Evolutionary conservation across 257 asterid genomes (phyloP), one percentile per base, ranked within the genome.

Genomic region (Ligustrum vulgare): DNA sequence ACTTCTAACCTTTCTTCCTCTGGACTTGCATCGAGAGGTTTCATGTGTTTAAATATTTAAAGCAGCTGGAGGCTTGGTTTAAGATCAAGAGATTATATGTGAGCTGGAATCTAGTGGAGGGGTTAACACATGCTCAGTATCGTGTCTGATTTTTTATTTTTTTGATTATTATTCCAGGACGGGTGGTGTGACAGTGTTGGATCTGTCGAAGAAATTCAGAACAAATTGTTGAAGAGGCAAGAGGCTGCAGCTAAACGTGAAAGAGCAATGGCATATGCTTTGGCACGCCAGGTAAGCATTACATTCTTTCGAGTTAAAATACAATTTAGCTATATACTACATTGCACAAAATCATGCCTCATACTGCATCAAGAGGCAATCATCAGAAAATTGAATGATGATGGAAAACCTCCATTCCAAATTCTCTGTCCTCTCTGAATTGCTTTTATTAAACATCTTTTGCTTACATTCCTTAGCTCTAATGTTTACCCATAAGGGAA

Each of bases 191-290:
- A 82, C 63, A 80, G 86, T 72, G 83, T 81, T 77, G 97, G 97
- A 20, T 92, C 98, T 79, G 90, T 87, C 77, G 88, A 87, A 74
- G 90, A 94, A 78, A 83, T 94, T 81, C 93, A 89, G 79, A 87
- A 88, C 82, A 94, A 88, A 85, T 79, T 92, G 89, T 73, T 85
- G 77, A 90, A 91, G 84, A 87, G 98, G 82, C 90, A 94, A 82
- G 98, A 91, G 84, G 98, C 98, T 67, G 98, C 98, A 4, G 96
- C 95, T 70, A 91, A 89, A 84, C 97, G 96, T 41, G 98, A 94
- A 79, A 94, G 97, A 68, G 93, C 98, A 60, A 89, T 80, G 90
- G 95, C 98, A 4, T 94, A 94, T 84, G 98, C 98, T 88, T 82
- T 91, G 81, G 97, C 98, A 75, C 85, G 91, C 78, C 98, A 94